Conservation (phyloP, 2,329 filamentous ascomycete species). For the Trichoderma aggressivum region DNA sequence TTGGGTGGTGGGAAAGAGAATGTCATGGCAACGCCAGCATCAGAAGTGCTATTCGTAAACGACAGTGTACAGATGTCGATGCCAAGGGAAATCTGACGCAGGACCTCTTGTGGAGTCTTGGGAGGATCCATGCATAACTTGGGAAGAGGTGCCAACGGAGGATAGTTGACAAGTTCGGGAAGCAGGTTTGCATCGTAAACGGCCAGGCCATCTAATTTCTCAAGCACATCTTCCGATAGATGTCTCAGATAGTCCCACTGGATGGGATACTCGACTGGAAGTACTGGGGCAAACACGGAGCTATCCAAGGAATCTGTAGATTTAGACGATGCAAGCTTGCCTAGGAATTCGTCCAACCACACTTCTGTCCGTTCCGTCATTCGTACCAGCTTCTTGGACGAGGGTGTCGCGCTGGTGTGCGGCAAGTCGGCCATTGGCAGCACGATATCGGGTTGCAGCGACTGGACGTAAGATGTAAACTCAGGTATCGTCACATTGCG, state of each 20-base stretch:
- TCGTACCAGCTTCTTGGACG: constrained; percentile 70
- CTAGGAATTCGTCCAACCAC: constrained; percentile 71
- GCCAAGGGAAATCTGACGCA: constrained; percentile 72
- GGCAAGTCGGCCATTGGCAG: constrained; percentile 73
- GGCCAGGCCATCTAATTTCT: constrained; percentile 64
- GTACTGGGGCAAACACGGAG: constrained; percentile 61
- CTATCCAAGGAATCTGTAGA: constrained; percentile 30
- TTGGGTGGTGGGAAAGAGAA: constrained; percentile 65
- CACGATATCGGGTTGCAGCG: constrained; percentile 75
- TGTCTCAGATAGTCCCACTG: constrained; percentile 79
- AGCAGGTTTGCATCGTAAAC: constrained; percentile 73
- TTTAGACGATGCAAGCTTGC: constrained; percentile 27
- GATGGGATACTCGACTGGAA: constrained; percentile 70
- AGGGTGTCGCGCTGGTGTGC: constrained; percentile 47
- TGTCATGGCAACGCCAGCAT: constrained; percentile 78
- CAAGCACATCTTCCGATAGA: constrained; percentile 60
- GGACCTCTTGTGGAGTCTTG: constrained; percentile 68
- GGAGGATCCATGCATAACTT: constrained; percentile 71
- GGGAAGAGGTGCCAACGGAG: constrained; percentile 59
- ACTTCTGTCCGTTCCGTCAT: constrained; percentile 84
- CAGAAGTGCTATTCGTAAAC: constrained; percentile 70
- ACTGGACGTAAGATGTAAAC: constrained; percentile 63
- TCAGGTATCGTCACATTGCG: constrained; percentile 63
- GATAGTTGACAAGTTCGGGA: constrained; percentile 57
- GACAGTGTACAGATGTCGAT: constrained; percentile 76